A percentile compares a stretch with the other conserved stretches of the same genome.
These are phyloP conservation scores for Quercus berberidifolia DNA, from an alignment of 306 rosid species.

Conservation along the genomic window DNA sequence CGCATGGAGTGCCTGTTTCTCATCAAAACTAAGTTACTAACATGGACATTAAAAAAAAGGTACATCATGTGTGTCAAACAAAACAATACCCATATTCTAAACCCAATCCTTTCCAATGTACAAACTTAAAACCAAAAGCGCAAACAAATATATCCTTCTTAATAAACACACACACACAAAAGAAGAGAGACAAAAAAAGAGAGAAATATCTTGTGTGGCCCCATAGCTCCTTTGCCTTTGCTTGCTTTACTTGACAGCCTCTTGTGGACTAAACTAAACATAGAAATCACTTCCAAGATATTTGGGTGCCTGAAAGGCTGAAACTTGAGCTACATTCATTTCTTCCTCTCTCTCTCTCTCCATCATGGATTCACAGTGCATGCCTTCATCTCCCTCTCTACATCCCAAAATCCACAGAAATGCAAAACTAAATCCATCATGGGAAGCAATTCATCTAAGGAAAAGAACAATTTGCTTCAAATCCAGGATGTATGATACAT, in stretches of 20 bases:
- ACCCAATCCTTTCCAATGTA: no score
- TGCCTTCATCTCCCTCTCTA: constrained; percentile 25
- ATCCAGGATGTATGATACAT: constrained; percentile 42
- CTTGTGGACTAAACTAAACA: background rate
- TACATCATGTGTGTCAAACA: no score
- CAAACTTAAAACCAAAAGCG: no score
- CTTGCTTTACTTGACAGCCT: background rate
- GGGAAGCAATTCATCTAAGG: constrained; percentile 13
- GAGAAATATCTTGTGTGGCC: no score
- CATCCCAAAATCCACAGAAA: constrained; percentile 15
- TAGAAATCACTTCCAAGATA: constrained; percentile 42
- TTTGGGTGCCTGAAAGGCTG: constrained; percentile 20
- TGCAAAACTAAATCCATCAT: constrained; percentile 15
- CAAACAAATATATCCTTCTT: no score
- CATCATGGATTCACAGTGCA: constrained; percentile 36
- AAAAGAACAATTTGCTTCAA: constrained; percentile 23
- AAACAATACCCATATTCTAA: no score
- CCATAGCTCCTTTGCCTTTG: background rate
- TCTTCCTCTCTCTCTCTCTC: background rate
- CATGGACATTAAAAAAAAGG: no score
- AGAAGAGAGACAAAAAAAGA: no score
- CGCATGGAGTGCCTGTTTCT: no score
- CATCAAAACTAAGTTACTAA: no score
- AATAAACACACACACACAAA: no score
- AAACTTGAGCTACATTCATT: constrained; percentile 5